Evolutionary conservation across 73 alveolate species (phyloP).

Genomic region (Effrenium voratum): DNA sequence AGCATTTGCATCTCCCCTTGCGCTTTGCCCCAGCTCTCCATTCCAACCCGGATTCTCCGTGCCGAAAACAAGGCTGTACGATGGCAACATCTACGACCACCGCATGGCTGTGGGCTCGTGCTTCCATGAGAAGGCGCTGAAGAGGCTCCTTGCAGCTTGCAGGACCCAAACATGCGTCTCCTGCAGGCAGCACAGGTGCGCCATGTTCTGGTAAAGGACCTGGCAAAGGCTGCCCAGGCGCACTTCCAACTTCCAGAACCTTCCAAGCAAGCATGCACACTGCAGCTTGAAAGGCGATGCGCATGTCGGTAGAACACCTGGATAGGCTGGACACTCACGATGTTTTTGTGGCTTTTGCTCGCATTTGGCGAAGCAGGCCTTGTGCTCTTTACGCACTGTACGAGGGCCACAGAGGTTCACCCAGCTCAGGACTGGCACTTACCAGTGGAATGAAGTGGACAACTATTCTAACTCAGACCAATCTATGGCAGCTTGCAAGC

Average conservation of each 20-base stretch:
- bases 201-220: conserved; percentile 67
- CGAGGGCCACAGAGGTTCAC: conserved; percentile 79
- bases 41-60: background rate
- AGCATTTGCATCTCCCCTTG: background rate
- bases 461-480: background rate
- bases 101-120: conserved; percentile 82
- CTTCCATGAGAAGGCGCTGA: conserved; percentile 81
- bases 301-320: conserved; percentile 75
- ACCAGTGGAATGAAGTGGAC: background rate
- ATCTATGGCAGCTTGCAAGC: background rate
- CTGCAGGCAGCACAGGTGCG: conserved; percentile 67
- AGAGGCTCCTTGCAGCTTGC: background rate
- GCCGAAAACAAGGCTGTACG: conserved; percentile 42
- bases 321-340: conserved; percentile 36
- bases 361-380: conserved; percentile 13
- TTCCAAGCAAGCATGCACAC: background rate
- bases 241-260: background rate
- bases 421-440: conserved; percentile 40
- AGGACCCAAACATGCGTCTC: background rate
- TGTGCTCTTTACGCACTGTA: conserved; percentile 71
- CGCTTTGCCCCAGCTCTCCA: background rate
- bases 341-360: background rate
- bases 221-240: conserved; percentile 88
- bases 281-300: conserved; percentile 52
- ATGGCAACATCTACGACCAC: conserved; percentile 46